phyloP scores from a whole-genome alignment of 2,329 filamentous ascomycete species.

The Exophiala aquamarina region DNA sequence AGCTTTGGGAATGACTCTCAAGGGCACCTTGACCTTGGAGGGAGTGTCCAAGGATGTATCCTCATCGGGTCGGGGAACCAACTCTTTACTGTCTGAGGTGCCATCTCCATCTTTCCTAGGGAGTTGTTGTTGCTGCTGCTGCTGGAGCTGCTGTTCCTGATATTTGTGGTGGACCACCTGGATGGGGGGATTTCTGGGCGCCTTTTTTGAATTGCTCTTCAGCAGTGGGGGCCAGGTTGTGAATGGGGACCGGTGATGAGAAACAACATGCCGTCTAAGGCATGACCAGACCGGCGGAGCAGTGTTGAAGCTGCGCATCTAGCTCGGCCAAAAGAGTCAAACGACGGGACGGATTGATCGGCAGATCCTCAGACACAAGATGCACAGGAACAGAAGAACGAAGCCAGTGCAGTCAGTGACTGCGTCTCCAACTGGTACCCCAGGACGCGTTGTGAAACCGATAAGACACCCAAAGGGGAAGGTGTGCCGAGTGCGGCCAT shows the following conservation, averaged over 20 bases:
- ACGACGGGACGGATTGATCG: too few relatives aligned
- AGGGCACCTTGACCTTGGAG: conserved; percentile 23
- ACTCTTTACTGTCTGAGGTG: conserved; percentile 9
- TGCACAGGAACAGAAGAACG: too few relatives aligned
- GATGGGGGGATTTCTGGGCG: conserved; percentile 14
- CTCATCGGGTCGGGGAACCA: conserved; percentile 16
- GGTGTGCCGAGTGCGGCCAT: too few relatives aligned
- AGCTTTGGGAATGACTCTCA: conserved; percentile 27
- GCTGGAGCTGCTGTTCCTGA: conserved; percentile 11
- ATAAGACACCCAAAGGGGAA: too few relatives aligned
- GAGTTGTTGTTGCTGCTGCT: conserved; percentile 6
- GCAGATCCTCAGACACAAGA: too few relatives aligned
- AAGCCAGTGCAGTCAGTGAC: too few relatives aligned
- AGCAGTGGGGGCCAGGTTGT: conserved; percentile 15
- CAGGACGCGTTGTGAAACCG: too few relatives aligned
- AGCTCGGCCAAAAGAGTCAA: background rate
- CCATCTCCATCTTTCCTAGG: background rate
- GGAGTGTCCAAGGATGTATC: conserved; percentile 18
- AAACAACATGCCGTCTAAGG: conserved; percentile 18
- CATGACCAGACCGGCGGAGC: conserved; percentile 23
- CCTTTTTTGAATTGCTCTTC: conserved; percentile 7
- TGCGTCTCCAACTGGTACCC: too few relatives aligned
- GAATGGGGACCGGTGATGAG: conserved; percentile 14
- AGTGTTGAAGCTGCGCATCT: conserved; percentile 16
- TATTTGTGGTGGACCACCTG: conserved; percentile 19